Base-by-base conservation (phyloP, 441 rosid species). In the Arabidopsis lyrata region DNA sequence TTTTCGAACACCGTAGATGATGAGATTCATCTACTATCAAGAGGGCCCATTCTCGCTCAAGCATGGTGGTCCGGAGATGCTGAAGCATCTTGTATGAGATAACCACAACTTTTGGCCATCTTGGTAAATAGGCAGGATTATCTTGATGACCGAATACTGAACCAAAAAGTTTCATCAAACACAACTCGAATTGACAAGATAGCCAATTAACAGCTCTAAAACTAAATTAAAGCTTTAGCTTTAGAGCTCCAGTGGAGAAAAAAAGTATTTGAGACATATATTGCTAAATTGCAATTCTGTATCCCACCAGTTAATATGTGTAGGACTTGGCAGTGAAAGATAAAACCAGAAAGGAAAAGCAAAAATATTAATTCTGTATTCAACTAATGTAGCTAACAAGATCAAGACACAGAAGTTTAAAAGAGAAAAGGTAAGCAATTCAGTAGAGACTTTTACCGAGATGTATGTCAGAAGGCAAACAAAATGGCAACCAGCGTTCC, bases 21-120 rank as follows among this genome's bases (percentile, higher is more conserved):
- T 95, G 99, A 75, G 99, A 95, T 82, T 95, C 99, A 79, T 95
- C 99, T 76, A 90, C 86, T 66, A 95, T 88, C 85, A 95, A 65
- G 73, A 89, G 70, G 81, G 93, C 90, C 99, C 99, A 92, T 66
- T 89, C 94, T 75, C 58, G 88, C 73, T 81, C 89, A 47, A 85
- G 86, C 89, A 92, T 87, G 78, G 83, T 88, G 81, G 81, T 89
- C 63, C 82, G 77, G 69, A 95, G 83, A 80, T 70, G 93, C 69
- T 83, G 86, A 79, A 95, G 95, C 99, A 95, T 95, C 72, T 61
- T 92, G 81, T 83, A 95, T 70, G 99, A 95, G 68, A 87, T 95
- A 66, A 95, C 97, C 75, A 95, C 96, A 79, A 92, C 85, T 84
- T 80, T 90, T 13, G 99, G 99, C 80, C 78, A 84, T 82, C 79